Conservation (phyloP, 805 yeast genomes). For the Cyberlindnera sargentensis region DNA sequence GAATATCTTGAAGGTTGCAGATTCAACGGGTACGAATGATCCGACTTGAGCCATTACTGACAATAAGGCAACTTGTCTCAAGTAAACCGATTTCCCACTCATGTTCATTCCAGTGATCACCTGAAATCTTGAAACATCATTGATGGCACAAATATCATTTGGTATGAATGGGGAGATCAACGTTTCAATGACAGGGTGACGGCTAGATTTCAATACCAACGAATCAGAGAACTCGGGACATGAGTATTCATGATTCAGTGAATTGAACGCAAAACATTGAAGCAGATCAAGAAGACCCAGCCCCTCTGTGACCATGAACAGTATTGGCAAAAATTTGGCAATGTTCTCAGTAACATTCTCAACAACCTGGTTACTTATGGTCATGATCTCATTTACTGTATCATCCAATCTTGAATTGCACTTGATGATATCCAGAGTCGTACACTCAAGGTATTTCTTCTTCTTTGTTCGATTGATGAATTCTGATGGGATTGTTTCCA, state of each 20-base stretch:
- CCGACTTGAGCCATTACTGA: conserved; percentile 54
- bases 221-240: conserved; percentile 32
- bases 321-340: conserved; percentile 24
- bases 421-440: conserved; percentile 34
- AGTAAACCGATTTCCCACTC: conserved; percentile 58
- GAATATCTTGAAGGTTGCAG: conserved; percentile 35
- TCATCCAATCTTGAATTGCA: conserved; percentile 34
- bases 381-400: conserved; percentile 32
- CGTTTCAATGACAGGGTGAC: conserved; percentile 38
- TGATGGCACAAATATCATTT: conserved; percentile 32
- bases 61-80: conserved; percentile 43
- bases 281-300: conserved; percentile 35
- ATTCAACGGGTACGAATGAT: conserved; percentile 40
- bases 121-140: conserved; percentile 34
- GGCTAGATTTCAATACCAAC: conserved; percentile 23
- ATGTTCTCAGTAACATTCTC: conserved; percentile 25
- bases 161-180: conserved; percentile 25
- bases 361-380: conserved; percentile 35
- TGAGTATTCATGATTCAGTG: conserved; percentile 21
- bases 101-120: conserved; percentile 54
- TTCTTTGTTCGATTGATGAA: conserved; percentile 29
- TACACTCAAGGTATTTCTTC: conserved; percentile 30
- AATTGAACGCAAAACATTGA: conserved; percentile 27
- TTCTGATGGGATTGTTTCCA: conserved; percentile 23
- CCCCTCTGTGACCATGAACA: conserved; percentile 39